These are phyloP conservation scores for Calocera viscosa DNA, from an alignment of 768 basidiomycete genomes.

Conservation along the genomic window DNA sequence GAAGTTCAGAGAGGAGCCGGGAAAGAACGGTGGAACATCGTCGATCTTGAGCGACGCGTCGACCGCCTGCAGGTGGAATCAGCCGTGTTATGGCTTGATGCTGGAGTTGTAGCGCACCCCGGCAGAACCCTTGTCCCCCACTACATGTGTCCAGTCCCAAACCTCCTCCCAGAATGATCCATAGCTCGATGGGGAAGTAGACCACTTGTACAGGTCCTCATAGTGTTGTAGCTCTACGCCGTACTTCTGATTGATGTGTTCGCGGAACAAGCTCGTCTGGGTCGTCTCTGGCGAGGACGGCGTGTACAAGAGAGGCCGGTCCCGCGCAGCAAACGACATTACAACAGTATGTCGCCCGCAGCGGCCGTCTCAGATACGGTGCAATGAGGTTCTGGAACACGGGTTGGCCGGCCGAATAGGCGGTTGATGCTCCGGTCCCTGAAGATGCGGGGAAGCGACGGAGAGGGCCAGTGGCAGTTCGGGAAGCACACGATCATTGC, in stretches of 20 bases:
- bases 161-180: constrained; percentile 57
- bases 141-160: constrained; percentile 55
- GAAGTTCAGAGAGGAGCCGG: constrained; percentile 56
- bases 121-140: constrained; percentile 49
- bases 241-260: constrained; percentile 37
- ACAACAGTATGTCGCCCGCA: not conserved
- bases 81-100: not conserved
- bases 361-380: too few relatives aligned
- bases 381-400: not conserved
- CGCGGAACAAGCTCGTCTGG: constrained; percentile 16
- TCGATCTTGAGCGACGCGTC: constrained; percentile 42
- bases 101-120: not conserved
- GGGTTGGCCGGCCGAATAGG: not conserved
- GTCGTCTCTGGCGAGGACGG: not conserved
- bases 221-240: constrained; percentile 40
- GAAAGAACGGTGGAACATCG: constrained; percentile 60
- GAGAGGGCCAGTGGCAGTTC: not conserved
- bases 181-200: constrained; percentile 32
- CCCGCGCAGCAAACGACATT: not conserved
- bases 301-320: not conserved
- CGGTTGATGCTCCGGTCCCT: not conserved
- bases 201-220: constrained; percentile 55
- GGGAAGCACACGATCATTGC: not conserved
- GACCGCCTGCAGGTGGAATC: constrained; percentile 30
- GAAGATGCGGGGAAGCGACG: not conserved